phyloP scores from a whole-genome alignment of 2,329 filamentous ascomycete species.

The Pseudogymnoascus sp. region DNA sequence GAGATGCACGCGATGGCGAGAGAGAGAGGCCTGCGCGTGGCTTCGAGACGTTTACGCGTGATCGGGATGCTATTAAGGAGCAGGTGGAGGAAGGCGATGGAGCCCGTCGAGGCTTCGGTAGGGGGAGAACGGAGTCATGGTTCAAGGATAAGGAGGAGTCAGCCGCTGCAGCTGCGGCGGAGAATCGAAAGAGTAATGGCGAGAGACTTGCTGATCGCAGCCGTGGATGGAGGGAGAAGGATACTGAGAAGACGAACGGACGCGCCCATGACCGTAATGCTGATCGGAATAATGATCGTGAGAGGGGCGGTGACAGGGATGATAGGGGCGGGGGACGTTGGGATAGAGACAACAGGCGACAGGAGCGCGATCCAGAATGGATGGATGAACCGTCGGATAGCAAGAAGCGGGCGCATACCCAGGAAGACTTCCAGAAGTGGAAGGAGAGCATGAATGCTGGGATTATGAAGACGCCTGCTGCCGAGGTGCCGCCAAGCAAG shows the following conservation, averaged over 20 bases:
- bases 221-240: slow-evolving; percentile 37
- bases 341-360: slow-evolving; percentile 51
- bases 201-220: slow-evolving; percentile 30
- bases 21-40: slow-evolving; percentile 43
- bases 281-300: slow-evolving; percentile 15
- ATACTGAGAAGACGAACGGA: slow-evolving; percentile 29
- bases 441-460: slow-evolving; percentile 68
- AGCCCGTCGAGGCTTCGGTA: slow-evolving; percentile 56
- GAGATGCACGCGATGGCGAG: slow-evolving; percentile 53
- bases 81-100: slow-evolving; percentile 47
- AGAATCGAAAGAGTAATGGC: slow-evolving; percentile 30
- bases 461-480: slow-evolving; percentile 25
- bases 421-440: slow-evolving; percentile 90
- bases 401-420: slow-evolving; percentile 65
- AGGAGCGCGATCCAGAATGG: slow-evolving; percentile 87
- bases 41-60: slow-evolving; percentile 46
- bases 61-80: slow-evolving; percentile 44
- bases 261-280: slow-evolving; percentile 12
- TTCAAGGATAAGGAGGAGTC: slow-evolving; percentile 50
- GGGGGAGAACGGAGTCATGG: slow-evolving; percentile 70
- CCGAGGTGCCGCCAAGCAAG: slow-evolving; percentile 34
- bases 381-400: slow-evolving; percentile 64
- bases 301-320: slow-evolving; percentile 20
- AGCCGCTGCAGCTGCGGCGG: slow-evolving; percentile 23
- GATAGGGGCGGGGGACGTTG: slow-evolving; percentile 35